Conservation (phyloP, 495 filamentous ascomycete species). For the Eremomyces bilateralis region DNA sequence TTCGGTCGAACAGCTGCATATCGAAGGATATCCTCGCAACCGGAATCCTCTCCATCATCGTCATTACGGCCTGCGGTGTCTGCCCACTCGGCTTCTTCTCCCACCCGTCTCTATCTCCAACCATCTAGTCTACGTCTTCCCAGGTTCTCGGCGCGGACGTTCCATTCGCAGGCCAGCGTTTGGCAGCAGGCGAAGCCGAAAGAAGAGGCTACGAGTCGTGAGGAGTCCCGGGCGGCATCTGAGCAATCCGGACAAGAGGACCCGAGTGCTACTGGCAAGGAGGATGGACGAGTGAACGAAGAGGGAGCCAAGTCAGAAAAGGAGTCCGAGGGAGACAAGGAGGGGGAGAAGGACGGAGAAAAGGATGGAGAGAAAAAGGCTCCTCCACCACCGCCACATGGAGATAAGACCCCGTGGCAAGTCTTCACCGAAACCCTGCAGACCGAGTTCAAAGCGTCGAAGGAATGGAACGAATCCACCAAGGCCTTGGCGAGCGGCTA, state of each 20-base stretch:
- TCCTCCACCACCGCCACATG: slow-evolving; percentile 85
- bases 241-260: slow-evolving; percentile 5
- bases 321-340: slow-evolving; percentile 15
- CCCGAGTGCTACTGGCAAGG: slow-evolving; percentile 17
- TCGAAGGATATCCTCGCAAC: slow-evolving; percentile 28
- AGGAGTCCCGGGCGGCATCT: no score
- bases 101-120: slow-evolving; percentile 13
- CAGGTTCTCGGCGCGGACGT: slow-evolving; percentile 8
- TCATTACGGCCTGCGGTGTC: slow-evolving; percentile 1
- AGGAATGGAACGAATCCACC: slow-evolving; percentile 97
- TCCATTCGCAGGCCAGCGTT: slow-evolving; percentile 9
- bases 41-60: slow-evolving; percentile 3
- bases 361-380: slow-evolving; percentile 43
- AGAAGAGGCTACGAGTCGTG: no score
- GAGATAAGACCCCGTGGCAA: slow-evolving; percentile 94
- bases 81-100: slow-evolving; percentile 4
- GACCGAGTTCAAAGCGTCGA: slow-evolving; percentile 82
- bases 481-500: slow-evolving; percentile 77
- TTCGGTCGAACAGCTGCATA: slow-evolving; percentile 33
- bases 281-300: slow-evolving; percentile 13
- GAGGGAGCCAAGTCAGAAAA: slow-evolving; percentile 10
- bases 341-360: slow-evolving; percentile 10
- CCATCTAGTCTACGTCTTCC: slow-evolving; percentile 14
- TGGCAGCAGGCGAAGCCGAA: slow-evolving; percentile 11
- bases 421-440: slow-evolving; percentile 93